These are phyloP conservation scores for Aspergillus transmontanensis DNA, from an alignment of 2,329 filamentous ascomycete genomes.

Conservation along the genomic window DNA sequence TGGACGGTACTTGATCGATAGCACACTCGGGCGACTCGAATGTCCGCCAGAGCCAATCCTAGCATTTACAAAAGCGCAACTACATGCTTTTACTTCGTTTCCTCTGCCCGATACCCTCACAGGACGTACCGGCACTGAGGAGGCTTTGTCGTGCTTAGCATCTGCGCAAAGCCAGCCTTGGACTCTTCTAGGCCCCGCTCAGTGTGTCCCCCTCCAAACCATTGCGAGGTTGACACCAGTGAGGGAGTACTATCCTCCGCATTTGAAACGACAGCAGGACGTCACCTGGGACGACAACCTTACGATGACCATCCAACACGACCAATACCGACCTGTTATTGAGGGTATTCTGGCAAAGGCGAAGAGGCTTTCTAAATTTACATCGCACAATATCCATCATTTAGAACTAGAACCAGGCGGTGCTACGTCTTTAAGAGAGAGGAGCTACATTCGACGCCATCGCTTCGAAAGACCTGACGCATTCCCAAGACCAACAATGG, in stretches of 20 bases:
- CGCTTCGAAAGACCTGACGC: not conserved
- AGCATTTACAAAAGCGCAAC: constrained; percentile 57
- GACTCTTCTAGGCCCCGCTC: constrained; percentile 32
- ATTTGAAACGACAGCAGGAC: constrained; percentile 46
- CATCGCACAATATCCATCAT: not conserved
- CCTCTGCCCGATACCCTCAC: constrained; percentile 61
- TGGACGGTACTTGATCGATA: constrained; percentile 56
- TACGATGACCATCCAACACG: constrained; percentile 44
- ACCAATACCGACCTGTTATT: constrained; percentile 25
- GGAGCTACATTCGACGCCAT: not conserved
- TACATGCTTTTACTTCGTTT: constrained; percentile 65
- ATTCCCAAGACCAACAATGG: not conserved
- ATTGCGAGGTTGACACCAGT: constrained; percentile 40
- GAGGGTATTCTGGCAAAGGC: not conserved
- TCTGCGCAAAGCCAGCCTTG: constrained; percentile 57
- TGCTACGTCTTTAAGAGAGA: not conserved
- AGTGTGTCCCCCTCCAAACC: constrained; percentile 14
- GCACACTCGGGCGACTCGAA: constrained; percentile 56
- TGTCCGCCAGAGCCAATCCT: constrained; percentile 59
- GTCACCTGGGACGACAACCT: constrained; percentile 47
- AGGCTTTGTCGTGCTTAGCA: constrained; percentile 54
- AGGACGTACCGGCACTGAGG: constrained; percentile 61
- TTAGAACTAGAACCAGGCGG: not conserved
- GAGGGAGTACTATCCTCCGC: constrained; percentile 47
- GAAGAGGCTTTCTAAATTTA: not conserved